A percentile compares a stretch with the other conserved stretches of the same genome.
phyloP scores from a whole-genome alignment of 164 flowering plant species.

The Pachysandra terminalis region DNA sequence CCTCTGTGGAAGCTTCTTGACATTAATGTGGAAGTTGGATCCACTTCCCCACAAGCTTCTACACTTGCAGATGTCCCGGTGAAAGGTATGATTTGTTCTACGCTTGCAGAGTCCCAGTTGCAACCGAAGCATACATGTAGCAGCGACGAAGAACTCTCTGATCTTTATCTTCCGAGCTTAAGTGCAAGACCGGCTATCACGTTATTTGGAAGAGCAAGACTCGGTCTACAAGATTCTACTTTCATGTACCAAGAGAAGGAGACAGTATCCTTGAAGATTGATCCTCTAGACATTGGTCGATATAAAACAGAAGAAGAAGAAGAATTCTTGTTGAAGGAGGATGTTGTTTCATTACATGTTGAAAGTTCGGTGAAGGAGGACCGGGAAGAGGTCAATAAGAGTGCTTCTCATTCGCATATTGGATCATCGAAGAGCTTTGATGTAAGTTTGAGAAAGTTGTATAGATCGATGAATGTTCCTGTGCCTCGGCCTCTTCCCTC shows the following conservation, averaged over 20 bases:
- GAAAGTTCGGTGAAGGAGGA: constrained; percentile 16
- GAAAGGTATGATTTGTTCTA: constrained; percentile 13
- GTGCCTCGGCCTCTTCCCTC: constrained; percentile 87
- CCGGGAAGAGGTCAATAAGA: constrained; percentile 9
- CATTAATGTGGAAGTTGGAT: constrained; percentile 28
- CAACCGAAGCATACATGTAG: constrained; percentile 17
- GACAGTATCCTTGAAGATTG: background rate
- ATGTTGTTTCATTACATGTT: constrained; percentile 12
- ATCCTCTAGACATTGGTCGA: background rate
- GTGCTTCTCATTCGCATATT: constrained; percentile 10
- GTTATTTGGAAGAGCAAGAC: constrained; percentile 79
- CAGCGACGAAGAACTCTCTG: constrained; percentile 14
- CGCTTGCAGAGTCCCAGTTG: constrained; percentile 17
- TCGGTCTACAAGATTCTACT: constrained; percentile 31
- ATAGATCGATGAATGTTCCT: constrained; percentile 73
- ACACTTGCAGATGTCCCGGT: constrained; percentile 15
- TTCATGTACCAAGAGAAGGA: constrained; percentile 15
- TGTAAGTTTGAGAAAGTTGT: constrained; percentile 53
- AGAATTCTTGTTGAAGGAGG: constrained; percentile 10
- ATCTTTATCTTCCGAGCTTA: constrained; percentile 38
- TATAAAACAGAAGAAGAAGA: constrained; percentile 9
- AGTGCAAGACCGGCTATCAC: constrained; percentile 46
- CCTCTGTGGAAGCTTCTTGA: constrained; percentile 67
- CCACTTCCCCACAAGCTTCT: constrained; percentile 14
- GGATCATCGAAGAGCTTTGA: constrained; percentile 33